Evolutionary conservation across 225 moss, liverwort and hornwort species (phyloP), one percentile per base, ranked within the genome.

Genomic region (Physcomitrium patens): DNA sequence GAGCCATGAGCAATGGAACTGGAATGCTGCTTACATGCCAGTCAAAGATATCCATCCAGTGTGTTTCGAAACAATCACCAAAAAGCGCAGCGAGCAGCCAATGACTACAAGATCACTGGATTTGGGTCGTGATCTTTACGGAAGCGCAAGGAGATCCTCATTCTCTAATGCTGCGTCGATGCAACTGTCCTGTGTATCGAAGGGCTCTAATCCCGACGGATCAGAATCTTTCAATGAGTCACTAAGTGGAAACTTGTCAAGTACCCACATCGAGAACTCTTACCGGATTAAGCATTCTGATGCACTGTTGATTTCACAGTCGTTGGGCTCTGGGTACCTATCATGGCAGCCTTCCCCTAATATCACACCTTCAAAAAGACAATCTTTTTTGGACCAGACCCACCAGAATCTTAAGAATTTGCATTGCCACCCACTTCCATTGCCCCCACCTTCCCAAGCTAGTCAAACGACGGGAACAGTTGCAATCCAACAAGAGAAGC

Each of bases 361-460:
- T 19, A 10, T 50, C 44, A 49, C 50, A 52, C 51, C 68, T 28
- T 53, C 68, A 26, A 51, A 68, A 24, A 51, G 52, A 51, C 28
- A 17, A 10, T 68, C 26, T 50, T 23, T n/a, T 3, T 13, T 52
- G 9, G 51, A 68, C 26, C 50, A 37, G 13, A 22, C 43, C 13
- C 17, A 43, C 44, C 41, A 50, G 53, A 56, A 17, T 16, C 9
- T 13, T 18, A 56, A 56, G 55, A 41, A 55, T 13, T 13, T 5
- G 17, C 3, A 51, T 17, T 14, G 9, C 51, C 14, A 51, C 7
- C 51, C 4, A 17, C 51, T 37, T 51, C 51, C 31, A 37, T 37
- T 37, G 31, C 31, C 31, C 2, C 31, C 31, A 4, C 31, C 31
- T 37, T 37, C 31, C 31, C 31, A 3, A 37, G 7, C 31, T 37